phyloP scores from a whole-genome alignment of 352 stramenopile genomes.

The Phytophthora agathidicida region DNA sequence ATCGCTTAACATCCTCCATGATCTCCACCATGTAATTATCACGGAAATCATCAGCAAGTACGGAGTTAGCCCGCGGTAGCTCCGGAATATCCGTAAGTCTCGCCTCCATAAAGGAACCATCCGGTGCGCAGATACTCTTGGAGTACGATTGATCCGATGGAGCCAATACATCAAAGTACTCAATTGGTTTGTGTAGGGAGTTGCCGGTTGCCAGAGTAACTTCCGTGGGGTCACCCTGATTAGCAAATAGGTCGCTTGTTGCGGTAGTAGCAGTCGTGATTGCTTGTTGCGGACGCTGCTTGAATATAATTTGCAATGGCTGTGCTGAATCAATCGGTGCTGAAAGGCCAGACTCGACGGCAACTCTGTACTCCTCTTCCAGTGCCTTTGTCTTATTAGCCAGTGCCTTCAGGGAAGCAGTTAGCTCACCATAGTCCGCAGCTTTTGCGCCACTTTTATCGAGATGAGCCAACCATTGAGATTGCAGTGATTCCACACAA shows the following conservation, averaged over 20 bases:
- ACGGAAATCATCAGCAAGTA: constrained; percentile 62
- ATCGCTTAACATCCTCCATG: constrained; percentile 61
- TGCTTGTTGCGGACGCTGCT: constrained; percentile 72
- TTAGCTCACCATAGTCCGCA: constrained; percentile 41
- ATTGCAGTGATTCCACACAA: constrained; percentile 55
- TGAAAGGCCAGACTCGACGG: constrained; percentile 36
- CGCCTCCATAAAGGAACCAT: constrained; percentile 78
- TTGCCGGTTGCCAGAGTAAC: constrained; percentile 49
- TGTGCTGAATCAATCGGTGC: constrained; percentile 35
- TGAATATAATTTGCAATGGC: constrained; percentile 86
- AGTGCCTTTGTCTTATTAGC: constrained; percentile 51
- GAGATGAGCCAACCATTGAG: constrained; percentile 53
- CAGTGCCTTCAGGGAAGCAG: constrained; percentile 52
- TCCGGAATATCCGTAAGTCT: constrained; percentile 72
- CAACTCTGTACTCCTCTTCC: constrained; percentile 53
- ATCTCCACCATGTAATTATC: constrained; percentile 69
- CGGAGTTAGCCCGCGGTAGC: constrained; percentile 36
- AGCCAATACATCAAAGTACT: constrained; percentile 74
- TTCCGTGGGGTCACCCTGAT: constrained; percentile 21
- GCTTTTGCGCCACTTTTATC: constrained; percentile 25
- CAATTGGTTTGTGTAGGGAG: constrained; percentile 51
- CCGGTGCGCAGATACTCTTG: constrained; percentile 70
- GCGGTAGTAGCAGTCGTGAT: constrained; percentile 20
- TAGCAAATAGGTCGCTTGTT: constrained; percentile 37
- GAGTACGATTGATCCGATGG: constrained; percentile 62